Evolutionary conservation across 305 asterid genomes (phyloP), one percentile per base, ranked within the genome.

Genomic region (Petunia hybrid): DNA sequence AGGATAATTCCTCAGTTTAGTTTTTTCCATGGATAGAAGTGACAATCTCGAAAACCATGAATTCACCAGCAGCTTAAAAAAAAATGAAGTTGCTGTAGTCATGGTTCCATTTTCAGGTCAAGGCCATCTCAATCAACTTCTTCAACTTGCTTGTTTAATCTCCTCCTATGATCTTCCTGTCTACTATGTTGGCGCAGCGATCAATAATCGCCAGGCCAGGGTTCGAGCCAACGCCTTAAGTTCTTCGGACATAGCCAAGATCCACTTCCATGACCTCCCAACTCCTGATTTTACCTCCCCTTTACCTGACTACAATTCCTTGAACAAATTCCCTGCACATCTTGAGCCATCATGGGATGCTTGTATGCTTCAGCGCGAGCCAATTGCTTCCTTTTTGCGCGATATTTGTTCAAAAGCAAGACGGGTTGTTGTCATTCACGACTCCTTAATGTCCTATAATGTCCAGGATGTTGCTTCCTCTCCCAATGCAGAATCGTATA

Each of bases 51-150:
- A 22, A 22, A 22, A 22, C 31, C 31, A 22, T 22, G 31, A 22
- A 22, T 22, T 22, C 31, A 22, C 31, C 31, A 22, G 31, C 31
- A 22, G 31, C 31, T 22, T 22, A 22, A 22, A 22, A 22, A 22
- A 46, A 46, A 10, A 46, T 46, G 51, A 79, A 41, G 89, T 82
- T 8, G 86, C 60, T 5, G 90, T 89, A 4, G 83, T 88, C 1
- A 88, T 91, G 89, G 89, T 91, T 77, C 95, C 93, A 2, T 75
- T 89, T 41, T 91, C 91, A 73, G 87, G 89, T 1, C 95, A 89
- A 59, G 93, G 92, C 57, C 95, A 91, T 80, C 92, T 91, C 80
- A 91, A 91, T 83, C 96, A 91, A 84, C 96, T 91, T 86, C 96
- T 91, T 87, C 92, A 89, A 16, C 91, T 91, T 83, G 80, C 87